Conservation (phyloP, 2,329 filamentous ascomycete species). For the Alternaria sp. region DNA sequence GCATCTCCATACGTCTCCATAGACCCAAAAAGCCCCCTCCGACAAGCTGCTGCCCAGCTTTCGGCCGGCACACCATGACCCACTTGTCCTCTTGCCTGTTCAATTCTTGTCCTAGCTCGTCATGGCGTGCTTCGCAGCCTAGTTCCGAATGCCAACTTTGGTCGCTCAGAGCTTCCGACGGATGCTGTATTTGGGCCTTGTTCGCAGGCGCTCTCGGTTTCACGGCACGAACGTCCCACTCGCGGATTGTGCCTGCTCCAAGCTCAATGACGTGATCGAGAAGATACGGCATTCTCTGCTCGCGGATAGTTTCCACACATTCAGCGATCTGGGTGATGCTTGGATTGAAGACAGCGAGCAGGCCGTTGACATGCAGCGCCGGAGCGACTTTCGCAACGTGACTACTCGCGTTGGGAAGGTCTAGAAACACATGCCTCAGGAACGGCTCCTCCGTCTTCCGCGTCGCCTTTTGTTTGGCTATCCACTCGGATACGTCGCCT, state of each 20-base stretch:
- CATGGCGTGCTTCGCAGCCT: constrained; percentile 39
- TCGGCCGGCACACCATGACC: constrained; percentile 52
- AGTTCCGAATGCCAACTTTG: constrained; percentile 28
- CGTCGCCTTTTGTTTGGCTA: constrained; percentile 58
- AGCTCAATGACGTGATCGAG: constrained; percentile 70
- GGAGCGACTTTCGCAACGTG: constrained; percentile 61
- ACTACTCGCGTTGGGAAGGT: constrained; percentile 71
- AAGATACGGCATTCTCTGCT: constrained; percentile 63
- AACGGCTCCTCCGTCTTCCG: constrained; percentile 62
- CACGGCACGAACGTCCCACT: constrained; percentile 70
- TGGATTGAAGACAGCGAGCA: constrained; percentile 75
- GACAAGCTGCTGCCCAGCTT: constrained; percentile 45
- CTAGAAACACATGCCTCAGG: constrained; percentile 74
- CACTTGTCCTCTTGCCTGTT: constrained; percentile 42
- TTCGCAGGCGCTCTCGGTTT: constrained; percentile 49
- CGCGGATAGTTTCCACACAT: constrained; percentile 65
- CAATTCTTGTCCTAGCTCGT: constrained; percentile 40
- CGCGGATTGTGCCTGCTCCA: constrained; percentile 62
- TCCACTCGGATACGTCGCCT: constrained; percentile 70
- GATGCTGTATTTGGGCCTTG: constrained; percentile 30
- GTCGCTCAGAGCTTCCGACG: constrained; percentile 16
- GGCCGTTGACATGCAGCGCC: constrained; percentile 70
- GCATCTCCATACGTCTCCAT: constrained; percentile 47
- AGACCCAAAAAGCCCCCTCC: constrained; percentile 51
- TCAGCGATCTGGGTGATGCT: constrained; percentile 79